Conservation (phyloP, 2,329 filamentous ascomycete genomes). For the Cercospora nicotianae region DNA sequence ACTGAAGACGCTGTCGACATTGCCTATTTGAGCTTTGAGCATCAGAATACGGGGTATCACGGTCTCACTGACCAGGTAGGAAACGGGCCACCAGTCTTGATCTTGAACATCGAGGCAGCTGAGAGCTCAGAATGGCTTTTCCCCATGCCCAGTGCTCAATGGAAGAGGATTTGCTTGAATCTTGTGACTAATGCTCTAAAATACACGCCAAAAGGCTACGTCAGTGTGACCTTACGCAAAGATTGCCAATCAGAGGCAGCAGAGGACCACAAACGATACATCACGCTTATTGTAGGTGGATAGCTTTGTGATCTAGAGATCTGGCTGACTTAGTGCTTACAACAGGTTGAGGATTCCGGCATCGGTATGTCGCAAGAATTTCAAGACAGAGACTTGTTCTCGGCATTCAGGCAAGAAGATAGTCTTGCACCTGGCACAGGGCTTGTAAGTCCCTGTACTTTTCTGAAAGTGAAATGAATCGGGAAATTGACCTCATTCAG, state of each 20-base stretch:
- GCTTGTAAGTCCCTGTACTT: neutral
- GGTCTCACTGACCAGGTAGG: neutral
- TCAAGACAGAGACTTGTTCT: constrained; percentile 32
- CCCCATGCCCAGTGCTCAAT: neutral
- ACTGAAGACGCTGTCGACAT: neutral
- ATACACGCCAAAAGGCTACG: constrained; percentile 40
- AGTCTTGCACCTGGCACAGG: constrained; percentile 37
- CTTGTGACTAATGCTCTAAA: constrained; percentile 51
- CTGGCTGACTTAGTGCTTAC: neutral
- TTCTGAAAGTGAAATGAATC: neutral
- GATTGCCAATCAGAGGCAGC: neutral
- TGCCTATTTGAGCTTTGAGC: neutral
- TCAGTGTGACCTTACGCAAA: constrained; percentile 2
- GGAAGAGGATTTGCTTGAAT: constrained; percentile 44
- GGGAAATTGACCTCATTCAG: neutral
- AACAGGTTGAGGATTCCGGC: constrained; percentile 32
- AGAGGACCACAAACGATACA: neutral
- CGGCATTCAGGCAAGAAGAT: constrained; percentile 39
- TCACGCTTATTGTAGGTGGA: neutral
- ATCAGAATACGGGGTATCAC: neutral
- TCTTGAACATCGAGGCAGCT: neutral
- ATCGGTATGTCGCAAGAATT: constrained; percentile 37
- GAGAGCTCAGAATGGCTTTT: neutral
- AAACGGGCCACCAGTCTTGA: neutral
- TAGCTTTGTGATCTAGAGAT: neutral